phyloP scores from a whole-genome alignment of 768 basidiomycete genomes.

The Boletus sp. region DNA sequence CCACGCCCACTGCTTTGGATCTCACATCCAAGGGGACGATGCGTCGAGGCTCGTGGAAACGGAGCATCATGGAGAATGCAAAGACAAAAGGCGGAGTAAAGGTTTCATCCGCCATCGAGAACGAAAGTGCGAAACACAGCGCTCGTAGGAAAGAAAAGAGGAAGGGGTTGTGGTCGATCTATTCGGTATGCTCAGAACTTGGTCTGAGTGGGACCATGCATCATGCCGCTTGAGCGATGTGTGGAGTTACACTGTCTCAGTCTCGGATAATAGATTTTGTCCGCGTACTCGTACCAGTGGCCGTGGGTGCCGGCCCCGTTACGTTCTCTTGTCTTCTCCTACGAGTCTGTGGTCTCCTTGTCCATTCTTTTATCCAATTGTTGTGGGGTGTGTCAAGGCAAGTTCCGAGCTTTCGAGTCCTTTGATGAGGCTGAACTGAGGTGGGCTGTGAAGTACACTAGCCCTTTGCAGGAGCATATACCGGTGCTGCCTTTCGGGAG shows the following conservation, averaged over 20 bases:
- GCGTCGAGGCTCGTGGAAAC: conserved; percentile 29
- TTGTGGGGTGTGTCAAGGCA: not conserved
- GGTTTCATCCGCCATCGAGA: conserved; percentile 14
- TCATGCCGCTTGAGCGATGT: conserved; percentile 1
- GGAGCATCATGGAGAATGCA: conserved; percentile 16
- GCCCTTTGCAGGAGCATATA: no score
- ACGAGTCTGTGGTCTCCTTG: not conserved
- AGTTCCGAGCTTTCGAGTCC: not conserved
- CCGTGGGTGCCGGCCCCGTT: no score
- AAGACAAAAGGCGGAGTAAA: conserved; percentile 11
- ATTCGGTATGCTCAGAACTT: conserved; percentile 28
- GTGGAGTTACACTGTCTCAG: not conserved
- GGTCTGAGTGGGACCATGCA: conserved; percentile 9
- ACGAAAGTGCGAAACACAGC: not conserved
- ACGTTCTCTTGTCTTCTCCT: not conserved
- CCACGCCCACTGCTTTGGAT: not conserved
- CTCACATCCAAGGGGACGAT: conserved; percentile 18
- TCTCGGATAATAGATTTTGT: not conserved
- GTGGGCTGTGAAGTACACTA: not conserved
- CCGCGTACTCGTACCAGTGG: not conserved
- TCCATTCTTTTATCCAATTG: not conserved
- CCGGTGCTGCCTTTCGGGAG: no score
- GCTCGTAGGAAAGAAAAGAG: conserved; percentile 19
- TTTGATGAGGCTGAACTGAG: not conserved
- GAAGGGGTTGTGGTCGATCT: conserved; percentile 28